Base-by-base conservation (phyloP, 2,329 filamentous ascomycete genomes). In the Sporothrix luriei region DNA sequence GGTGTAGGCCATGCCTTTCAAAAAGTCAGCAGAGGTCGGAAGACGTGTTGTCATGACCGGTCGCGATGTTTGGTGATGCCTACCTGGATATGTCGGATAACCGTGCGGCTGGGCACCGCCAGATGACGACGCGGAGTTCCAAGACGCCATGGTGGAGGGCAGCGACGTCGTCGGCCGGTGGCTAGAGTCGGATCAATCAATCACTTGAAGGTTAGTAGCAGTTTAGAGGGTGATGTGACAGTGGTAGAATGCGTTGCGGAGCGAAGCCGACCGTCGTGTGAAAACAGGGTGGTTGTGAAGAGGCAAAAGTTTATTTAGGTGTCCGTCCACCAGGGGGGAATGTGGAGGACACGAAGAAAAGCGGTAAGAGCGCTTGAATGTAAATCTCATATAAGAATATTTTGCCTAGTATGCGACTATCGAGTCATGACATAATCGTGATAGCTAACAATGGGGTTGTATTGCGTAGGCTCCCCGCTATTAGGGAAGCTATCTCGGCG, bases 1-100 rank as follows among this genome's bases (percentile, higher is more conserved):
- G 33, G 81, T 82, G 72, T 82, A 84, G 59, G 82, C 81, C 51
- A 79, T 72, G 72, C 74, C 81, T 82, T 73, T 3, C 5, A 1
- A 26, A 14, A n/a, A 46, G 46, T 49, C 11, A 69, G 48, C 2
- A 46, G 48, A n/a, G 21, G 43, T 33, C n/a, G 51, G 10, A 61
- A 11, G 49, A n/a, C 4, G n/a, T 24, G 26, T 65, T 3, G 21
- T 19, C 1, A 2, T 16, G n/a, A 3, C 13, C n/a, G 54, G 5
- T 7, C 9, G 33, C 43, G 46, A 49, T 33, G 24, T 13, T 4
- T 33, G 62, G 10, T 38, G 46, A 19, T 29, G 49, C 73, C 46
- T 68, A 74, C 73, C 70, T 40, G 62, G 40, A 68, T 73, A 73
- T 51, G 69, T 54, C 11, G 69, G 48, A 61, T 72, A 73, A 14